Evolutionary conservation across 75 land plant species (phyloP).

Genomic region (Picea glauca): DNA sequence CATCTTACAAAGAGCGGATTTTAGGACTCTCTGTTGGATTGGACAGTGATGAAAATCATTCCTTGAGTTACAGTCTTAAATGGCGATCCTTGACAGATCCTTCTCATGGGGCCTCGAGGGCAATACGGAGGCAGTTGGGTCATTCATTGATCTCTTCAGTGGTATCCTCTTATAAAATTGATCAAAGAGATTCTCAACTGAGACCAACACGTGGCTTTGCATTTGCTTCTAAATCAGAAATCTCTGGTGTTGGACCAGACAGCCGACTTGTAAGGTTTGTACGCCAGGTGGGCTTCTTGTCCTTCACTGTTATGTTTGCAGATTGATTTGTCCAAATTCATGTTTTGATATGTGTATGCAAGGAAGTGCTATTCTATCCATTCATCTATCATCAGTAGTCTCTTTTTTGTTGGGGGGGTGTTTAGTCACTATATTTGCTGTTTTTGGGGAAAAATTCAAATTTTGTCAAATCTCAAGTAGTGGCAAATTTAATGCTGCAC

Average conservation of each 20-base stretch:
- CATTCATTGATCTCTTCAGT: constrained; percentile 78
- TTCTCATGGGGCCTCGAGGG: constrained; percentile 58
- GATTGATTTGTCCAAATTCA: neutral
- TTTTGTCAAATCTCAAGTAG: too few species aligned
- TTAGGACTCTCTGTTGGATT: constrained; percentile 80
- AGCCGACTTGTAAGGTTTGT: constrained; percentile 60
- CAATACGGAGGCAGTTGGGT: constrained; percentile 82
- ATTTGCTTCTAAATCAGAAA: constrained; percentile 63
- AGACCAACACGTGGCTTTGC: constrained; percentile 89
- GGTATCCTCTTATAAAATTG: constrained; percentile 80
- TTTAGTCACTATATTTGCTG: too few species aligned
- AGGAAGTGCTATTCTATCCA: neutral
- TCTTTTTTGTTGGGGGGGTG: too few species aligned
- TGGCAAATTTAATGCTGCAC: too few species aligned
- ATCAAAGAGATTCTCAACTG: constrained; percentile 65
- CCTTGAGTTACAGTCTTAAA: constrained; percentile 69
- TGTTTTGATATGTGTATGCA: neutral
- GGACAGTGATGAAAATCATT: constrained; percentile 55
- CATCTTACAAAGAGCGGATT: constrained; percentile 83
- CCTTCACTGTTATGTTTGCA: neutral
- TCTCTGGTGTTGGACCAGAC: constrained; percentile 86
- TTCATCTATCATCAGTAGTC: neutral
- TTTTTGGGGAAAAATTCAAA: too few species aligned
- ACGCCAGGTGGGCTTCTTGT: constrained; percentile 60
- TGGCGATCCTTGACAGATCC: constrained; percentile 91